Evolutionary conservation across 2,329 filamentous ascomycete species (phyloP).

Genomic region (Alternaria incomplexa): DNA sequence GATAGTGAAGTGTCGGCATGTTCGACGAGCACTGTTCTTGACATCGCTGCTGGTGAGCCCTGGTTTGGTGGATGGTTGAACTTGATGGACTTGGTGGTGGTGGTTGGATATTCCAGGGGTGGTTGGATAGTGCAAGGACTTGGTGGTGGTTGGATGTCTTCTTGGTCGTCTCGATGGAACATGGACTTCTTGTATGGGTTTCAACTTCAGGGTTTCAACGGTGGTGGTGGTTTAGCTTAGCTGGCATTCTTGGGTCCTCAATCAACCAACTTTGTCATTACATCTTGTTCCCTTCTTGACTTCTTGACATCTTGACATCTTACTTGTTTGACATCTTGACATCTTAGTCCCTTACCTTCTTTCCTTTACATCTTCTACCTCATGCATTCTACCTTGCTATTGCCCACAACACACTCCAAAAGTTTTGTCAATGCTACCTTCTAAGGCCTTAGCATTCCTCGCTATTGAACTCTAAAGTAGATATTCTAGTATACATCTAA

Average conservation of each 20-base stretch:
- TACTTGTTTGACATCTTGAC: too few relatives aligned
- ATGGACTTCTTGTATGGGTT: neutral
- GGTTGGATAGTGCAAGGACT: neutral
- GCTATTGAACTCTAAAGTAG: neutral
- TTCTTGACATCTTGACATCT: too few relatives aligned
- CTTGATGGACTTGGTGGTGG: neutral
- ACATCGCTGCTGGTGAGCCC: neutral
- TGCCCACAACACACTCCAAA: neutral
- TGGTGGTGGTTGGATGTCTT: neutral
- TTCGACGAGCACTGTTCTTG: neutral
- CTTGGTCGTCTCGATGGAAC: neutral
- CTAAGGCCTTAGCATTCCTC: neutral
- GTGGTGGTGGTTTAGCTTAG: neutral
- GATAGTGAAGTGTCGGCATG: neutral
- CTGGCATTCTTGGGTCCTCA: neutral
- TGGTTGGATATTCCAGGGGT: neutral
- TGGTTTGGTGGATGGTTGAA: neutral
- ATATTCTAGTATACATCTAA: neutral
- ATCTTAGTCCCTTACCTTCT: neutral
- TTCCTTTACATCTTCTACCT: neutral
- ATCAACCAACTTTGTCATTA: neutral
- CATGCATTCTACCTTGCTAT: neutral
- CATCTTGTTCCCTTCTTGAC: neutral
- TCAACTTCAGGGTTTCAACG: neutral
- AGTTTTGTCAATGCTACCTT: neutral